Conservation (phyloP, 2,329 filamentous ascomycete genomes). For the Xylaria sp. region DNA sequence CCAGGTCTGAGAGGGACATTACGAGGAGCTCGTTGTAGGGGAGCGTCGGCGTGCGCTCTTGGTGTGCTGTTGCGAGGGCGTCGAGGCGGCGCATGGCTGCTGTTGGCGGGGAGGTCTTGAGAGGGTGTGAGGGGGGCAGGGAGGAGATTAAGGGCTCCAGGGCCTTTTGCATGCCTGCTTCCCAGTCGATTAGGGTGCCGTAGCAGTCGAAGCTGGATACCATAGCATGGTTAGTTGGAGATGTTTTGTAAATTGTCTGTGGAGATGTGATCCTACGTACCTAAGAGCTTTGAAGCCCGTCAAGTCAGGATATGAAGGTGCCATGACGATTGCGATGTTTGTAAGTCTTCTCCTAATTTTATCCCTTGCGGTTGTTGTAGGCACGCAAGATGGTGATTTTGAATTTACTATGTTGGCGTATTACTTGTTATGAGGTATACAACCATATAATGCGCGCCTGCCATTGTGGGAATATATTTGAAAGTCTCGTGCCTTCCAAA, state of each 20-base stretch:
- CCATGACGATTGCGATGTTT: conserved; percentile 38
- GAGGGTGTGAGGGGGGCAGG: conserved; percentile 49
- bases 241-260: background rate
- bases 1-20: conserved; percentile 59
- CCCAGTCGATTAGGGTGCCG: conserved; percentile 84
- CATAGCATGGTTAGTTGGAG: conserved; percentile 8
- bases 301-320: conserved; percentile 44
- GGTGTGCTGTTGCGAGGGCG: conserved; percentile 60
- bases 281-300: conserved; percentile 48
- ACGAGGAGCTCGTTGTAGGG: conserved; percentile 70
- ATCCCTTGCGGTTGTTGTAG: background rate
- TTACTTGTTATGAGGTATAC: background rate
- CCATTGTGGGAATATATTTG: background rate
- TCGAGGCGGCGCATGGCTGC: conserved; percentile 57
- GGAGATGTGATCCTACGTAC: conserved; percentile 25
- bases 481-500: background rate
- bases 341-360: background rate
- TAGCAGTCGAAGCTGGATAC: conserved; percentile 75
- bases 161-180: conserved; percentile 68
- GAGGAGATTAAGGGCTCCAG: conserved; percentile 61
- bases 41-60: conserved; percentile 64
- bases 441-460: background rate
- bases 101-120: conserved; percentile 52
- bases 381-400: too few species aligned
- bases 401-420: too few species aligned